Evolutionary conservation across 306 rosid genomes (phyloP), one percentile per base, ranked within the genome.

Genomic region (Quercus berberidifolia): DNA sequence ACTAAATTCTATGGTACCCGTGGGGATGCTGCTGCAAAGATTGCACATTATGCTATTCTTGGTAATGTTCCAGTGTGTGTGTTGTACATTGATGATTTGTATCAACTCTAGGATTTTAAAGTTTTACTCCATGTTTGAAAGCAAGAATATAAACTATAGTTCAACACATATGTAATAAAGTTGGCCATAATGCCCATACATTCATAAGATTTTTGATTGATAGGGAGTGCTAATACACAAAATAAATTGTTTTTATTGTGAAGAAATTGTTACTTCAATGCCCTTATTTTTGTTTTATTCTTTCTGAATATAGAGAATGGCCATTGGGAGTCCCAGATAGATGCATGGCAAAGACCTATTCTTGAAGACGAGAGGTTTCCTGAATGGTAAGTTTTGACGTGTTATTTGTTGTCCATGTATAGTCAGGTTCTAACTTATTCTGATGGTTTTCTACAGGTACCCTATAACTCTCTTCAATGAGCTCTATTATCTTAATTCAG

Each of bases 281-380:
- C 67, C 52, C 69, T 54, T 55, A 33, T 14, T 49, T 80, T 52
- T 65, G 17, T 75, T 77, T 21, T 21, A 7, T 63, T 57, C 57
- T 43, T 56, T 55, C 26, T 85, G 74, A 52, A 73, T 20, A 71
- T 76, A 94, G 99, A 79, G 76, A 92, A 94, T 84, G 68, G 69
- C 52, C 85, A 81, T 51, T 94, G 99, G 99, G 99, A 94, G 87
- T 80, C 91, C 54, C 91, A 94, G 86, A 90, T 94, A 46, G 97
- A 91, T 78, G 93, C 91, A 69, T 94, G 97, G 99, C 99, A 94
- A 92, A 90, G 88, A 84, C 95, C 99, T 38, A 76, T 94, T 83
- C 90, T 94, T 67, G 92, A 94, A 77, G 99, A 94, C 88, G 83
- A 94, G 87, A 90, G 95, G 68, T 69, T 91, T 88, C 99, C 99